Evolutionary conservation across 768 basidiomycete species (phyloP).

Genomic region (Amanita molliuscula): DNA sequence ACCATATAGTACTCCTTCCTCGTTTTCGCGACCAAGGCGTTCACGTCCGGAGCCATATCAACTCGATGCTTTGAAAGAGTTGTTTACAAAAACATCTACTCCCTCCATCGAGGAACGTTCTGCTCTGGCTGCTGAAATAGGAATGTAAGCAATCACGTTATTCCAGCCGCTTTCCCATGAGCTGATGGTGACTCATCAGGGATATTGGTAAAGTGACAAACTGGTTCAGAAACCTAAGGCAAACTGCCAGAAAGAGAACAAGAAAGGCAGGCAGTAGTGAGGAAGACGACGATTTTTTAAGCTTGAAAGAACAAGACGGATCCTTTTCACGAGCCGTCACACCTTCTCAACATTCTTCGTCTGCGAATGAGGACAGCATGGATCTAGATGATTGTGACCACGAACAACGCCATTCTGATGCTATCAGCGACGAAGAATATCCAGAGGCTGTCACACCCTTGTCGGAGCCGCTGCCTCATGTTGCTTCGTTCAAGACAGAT

Average conservation of each 20-base stretch:
- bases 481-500: conserved; percentile 8
- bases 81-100: conserved; percentile 57
- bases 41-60: conserved; percentile 75
- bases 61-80: conserved; percentile 61
- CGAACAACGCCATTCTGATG: conserved; percentile 37
- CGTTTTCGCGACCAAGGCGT: conserved; percentile 49
- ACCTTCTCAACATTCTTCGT: conserved; percentile 40
- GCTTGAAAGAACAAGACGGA: conserved; percentile 21
- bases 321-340: conserved; percentile 43
- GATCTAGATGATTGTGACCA: conserved; percentile 39
- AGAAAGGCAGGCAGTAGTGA: conserved; percentile 37
- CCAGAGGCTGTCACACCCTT: conserved; percentile 70
- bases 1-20: conserved; percentile 32
- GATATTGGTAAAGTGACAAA: conserved; percentile 81
- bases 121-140: conserved; percentile 63
- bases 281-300: conserved; percentile 35
- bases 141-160: conserved; percentile 41
- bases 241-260: conserved; percentile 67
- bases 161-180: conserved; percentile 1
- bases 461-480: conserved; percentile 32
- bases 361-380: conserved; percentile 34
- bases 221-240: conserved; percentile 80
- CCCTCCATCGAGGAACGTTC: conserved; percentile 76
- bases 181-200: conserved; percentile 26
- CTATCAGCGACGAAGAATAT: conserved; percentile 60